Conservation (phyloP, 495 filamentous ascomycete species). For the Aspergillus cavernicola region DNA sequence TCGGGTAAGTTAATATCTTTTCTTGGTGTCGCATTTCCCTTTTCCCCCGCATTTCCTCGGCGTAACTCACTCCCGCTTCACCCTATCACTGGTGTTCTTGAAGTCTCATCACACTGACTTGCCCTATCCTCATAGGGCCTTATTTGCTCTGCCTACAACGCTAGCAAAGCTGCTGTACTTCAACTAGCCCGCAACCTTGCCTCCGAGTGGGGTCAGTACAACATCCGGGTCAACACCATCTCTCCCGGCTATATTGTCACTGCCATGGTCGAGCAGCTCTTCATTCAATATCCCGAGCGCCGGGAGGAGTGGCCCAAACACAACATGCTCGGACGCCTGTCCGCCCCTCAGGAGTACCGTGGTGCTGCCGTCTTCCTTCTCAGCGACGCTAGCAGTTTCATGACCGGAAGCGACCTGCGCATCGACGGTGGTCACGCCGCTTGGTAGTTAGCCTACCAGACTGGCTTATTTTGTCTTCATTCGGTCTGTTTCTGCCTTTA, state of each 20-base stretch:
- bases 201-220: slow-evolving; percentile 77
- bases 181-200: slow-evolving; percentile 86
- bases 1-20: slow-evolving; percentile 37
- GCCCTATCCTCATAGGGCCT: slow-evolving; percentile 49
- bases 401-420: slow-evolving; percentile 75
- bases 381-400: slow-evolving; percentile 82
- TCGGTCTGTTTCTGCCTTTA: neutral
- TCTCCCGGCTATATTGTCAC: slow-evolving; percentile 95
- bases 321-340: slow-evolving; percentile 85
- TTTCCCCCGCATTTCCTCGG: slow-evolving; percentile 1
- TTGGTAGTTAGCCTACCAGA: slow-evolving; percentile 52
- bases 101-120: neutral
- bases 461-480: neutral
- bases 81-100: neutral
- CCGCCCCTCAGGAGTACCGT: slow-evolving; percentile 74
- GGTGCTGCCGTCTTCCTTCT: slow-evolving; percentile 81
- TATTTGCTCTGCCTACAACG: slow-evolving; percentile 81
- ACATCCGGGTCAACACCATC: slow-evolving; percentile 92
- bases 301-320: slow-evolving; percentile 74
- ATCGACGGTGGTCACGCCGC: slow-evolving; percentile 81
- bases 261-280: slow-evolving; percentile 80
- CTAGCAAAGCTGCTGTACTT: slow-evolving; percentile 82
- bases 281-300: slow-evolving; percentile 71
- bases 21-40: slow-evolving; percentile 10
- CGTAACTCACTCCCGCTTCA: neutral